phyloP scores from a whole-genome alignment of 2,329 filamentous ascomycete species.

The Fusarium sp. region DNA sequence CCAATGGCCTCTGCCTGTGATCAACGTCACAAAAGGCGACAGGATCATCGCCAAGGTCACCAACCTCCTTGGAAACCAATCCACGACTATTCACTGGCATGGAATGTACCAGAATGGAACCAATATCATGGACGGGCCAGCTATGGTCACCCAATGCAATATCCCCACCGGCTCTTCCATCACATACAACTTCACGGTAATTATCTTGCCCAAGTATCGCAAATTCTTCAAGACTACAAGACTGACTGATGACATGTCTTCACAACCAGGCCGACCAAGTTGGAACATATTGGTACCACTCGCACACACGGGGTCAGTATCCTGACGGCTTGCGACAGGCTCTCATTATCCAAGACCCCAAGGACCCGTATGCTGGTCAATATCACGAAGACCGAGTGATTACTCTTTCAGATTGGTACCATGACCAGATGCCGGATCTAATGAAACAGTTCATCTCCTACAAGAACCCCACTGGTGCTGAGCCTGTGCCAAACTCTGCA shows the following conservation, averaged over 20 bases:
- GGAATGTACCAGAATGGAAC: constrained; percentile 1
- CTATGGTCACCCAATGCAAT: neutral
- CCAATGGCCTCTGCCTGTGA: neutral
- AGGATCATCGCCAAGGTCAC: constrained; percentile 2
- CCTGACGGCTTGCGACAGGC: constrained; percentile 1
- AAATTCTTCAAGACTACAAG: too few species aligned
- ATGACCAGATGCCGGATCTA: neutral
- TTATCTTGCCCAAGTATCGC: too few species aligned
- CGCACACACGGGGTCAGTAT: neutral
- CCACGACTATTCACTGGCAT: neutral
- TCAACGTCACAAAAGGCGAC: neutral
- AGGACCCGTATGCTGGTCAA: neutral
- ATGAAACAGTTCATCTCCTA: neutral
- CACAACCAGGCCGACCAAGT: neutral
- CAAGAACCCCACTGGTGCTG: neutral
- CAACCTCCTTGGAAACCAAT: neutral
- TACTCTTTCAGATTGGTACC: constrained; percentile 1
- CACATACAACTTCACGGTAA: constrained; percentile 5
- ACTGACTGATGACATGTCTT: neutral
- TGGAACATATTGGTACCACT: constrained; percentile 1
- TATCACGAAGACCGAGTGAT: neutral
- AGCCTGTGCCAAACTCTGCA: neutral
- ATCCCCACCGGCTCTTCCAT: neutral
- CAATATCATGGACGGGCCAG: constrained; percentile 1
- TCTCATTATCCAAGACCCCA: constrained; percentile 1